Conservation (phyloP, 2,329 filamentous ascomycete genomes). For the Chrysoporthe austroafricana region DNA sequence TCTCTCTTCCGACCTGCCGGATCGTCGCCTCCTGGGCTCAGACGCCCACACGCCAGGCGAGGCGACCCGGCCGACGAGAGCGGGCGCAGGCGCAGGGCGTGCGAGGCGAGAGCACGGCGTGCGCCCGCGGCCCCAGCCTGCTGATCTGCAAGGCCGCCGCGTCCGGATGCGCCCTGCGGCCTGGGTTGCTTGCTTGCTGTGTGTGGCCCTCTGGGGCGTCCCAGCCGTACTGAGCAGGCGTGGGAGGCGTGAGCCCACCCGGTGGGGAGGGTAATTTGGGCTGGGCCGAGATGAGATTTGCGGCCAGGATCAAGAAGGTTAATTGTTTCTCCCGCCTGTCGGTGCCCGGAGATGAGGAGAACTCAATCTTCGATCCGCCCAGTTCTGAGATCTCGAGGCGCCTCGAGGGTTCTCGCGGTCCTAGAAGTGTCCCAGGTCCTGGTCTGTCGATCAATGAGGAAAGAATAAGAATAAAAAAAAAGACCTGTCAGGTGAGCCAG, state of each 20-base stretch:
- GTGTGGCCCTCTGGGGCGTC: too few relatives aligned
- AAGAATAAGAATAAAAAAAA: neutral
- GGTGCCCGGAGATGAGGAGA: constrained; percentile 3
- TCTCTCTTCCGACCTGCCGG: too few relatives aligned
- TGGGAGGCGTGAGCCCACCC: neutral
- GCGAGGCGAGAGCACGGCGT: neutral
- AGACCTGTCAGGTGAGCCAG: neutral
- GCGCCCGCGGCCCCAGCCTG: too few relatives aligned
- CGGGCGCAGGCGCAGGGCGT: neutral
- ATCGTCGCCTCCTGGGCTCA: too few relatives aligned
- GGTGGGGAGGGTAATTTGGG: neutral
- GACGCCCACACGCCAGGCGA: neutral
- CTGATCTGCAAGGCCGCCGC: too few relatives aligned
- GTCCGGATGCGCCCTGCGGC: too few relatives aligned
- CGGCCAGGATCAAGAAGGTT: constrained; percentile 12
- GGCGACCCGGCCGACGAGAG: neutral
- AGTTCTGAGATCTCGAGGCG: neutral
- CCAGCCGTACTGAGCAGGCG: neutral
- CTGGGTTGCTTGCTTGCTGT: too few relatives aligned
- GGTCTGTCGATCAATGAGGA: neutral
- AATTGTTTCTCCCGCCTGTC: constrained; percentile 8
- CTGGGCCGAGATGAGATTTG: constrained; percentile 7
- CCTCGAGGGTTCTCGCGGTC: too few relatives aligned
- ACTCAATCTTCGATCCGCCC: neutral
- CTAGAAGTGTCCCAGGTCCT: neutral